phyloP scores from a whole-genome alignment of 2,329 filamentous ascomycete genomes.

The Pseudogymnoascus sp. region DNA sequence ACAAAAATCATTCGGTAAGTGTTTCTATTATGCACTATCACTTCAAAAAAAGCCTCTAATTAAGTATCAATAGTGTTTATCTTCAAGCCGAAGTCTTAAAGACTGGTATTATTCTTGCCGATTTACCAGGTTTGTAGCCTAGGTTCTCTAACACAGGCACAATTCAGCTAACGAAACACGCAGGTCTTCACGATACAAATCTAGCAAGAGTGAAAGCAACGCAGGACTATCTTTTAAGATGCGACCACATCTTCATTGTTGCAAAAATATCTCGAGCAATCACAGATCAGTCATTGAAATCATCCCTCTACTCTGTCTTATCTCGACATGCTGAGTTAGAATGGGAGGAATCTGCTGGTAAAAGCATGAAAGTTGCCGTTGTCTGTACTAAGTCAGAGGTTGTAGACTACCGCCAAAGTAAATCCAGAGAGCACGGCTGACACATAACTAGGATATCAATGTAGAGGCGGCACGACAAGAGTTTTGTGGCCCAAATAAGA shows the following conservation, averaged over 20 bases:
- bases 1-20: conserved; percentile 32
- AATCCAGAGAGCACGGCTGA: background rate
- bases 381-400: conserved; percentile 32
- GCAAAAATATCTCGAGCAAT: conserved; percentile 31
- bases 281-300: conserved; percentile 30
- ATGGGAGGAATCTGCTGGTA: conserved; percentile 22
- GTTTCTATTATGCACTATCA: background rate
- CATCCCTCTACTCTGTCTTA: conserved; percentile 27
- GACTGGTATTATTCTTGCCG: conserved; percentile 31
- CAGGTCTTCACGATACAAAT: conserved; percentile 31
- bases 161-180: conserved; percentile 7
- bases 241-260: conserved; percentile 32
- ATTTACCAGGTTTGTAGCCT: conserved; percentile 28
- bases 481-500: conserved; percentile 25
- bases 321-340: conserved; percentile 27
- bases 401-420: background rate
- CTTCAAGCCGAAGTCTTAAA: conserved; percentile 28
- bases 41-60: conserved; percentile 12
- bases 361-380: conserved; percentile 28
- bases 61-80: conserved; percentile 23
- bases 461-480: conserved; percentile 21
- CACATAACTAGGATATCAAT: conserved; percentile 27
- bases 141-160: background rate
- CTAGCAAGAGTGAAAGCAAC: conserved; percentile 31
- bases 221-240: conserved; percentile 30